Conservation (phyloP, 2,329 filamentous ascomycete species). For the Colletotrichum shisoi region DNA sequence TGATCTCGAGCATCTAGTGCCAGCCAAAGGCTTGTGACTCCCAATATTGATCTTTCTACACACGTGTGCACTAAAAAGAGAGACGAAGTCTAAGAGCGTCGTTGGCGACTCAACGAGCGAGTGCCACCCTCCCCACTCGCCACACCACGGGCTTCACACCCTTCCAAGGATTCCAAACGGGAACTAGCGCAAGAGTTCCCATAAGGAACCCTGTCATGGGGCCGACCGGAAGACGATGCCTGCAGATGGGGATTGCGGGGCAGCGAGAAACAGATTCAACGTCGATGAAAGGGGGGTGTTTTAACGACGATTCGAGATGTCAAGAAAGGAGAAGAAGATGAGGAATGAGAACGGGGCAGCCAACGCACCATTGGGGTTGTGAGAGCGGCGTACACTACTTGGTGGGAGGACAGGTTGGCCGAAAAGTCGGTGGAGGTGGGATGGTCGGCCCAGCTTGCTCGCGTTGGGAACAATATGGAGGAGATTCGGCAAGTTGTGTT, state of each 20-base stretch:
- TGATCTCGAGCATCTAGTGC: slow-evolving; percentile 6
- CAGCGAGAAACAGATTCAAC: slow-evolving; percentile 33
- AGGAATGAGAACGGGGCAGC: neutral
- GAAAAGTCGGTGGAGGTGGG: slow-evolving; percentile 37
- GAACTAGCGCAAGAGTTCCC: slow-evolving; percentile 38
- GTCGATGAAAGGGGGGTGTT: slow-evolving; percentile 32
- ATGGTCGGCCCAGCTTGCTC: slow-evolving; percentile 33
- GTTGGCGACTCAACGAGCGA: slow-evolving; percentile 11
- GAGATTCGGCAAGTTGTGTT: slow-evolving; percentile 29
- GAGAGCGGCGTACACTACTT: neutral
- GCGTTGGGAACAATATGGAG: slow-evolving; percentile 34
- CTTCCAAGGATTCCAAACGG: slow-evolving; percentile 36
- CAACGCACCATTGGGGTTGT: slow-evolving; percentile 1
- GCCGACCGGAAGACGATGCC: slow-evolving; percentile 33
- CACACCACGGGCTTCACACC: slow-evolving; percentile 35
- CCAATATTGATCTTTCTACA: slow-evolving; percentile 6
- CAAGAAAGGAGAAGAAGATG: neutral
- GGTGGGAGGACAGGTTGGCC: slow-evolving; percentile 29
- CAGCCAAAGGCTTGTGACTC: slow-evolving; percentile 17
- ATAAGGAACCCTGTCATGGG: slow-evolving; percentile 34
- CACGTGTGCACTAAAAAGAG: slow-evolving; percentile 20
- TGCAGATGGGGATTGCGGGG: slow-evolving; percentile 39
- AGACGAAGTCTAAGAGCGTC: slow-evolving; percentile 27
- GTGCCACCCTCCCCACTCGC: slow-evolving; percentile 35
- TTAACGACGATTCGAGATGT: slow-evolving; percentile 13